Evolutionary conservation across 345 rosid genomes (phyloP).

Genomic region (Lepidium africanum): DNA sequence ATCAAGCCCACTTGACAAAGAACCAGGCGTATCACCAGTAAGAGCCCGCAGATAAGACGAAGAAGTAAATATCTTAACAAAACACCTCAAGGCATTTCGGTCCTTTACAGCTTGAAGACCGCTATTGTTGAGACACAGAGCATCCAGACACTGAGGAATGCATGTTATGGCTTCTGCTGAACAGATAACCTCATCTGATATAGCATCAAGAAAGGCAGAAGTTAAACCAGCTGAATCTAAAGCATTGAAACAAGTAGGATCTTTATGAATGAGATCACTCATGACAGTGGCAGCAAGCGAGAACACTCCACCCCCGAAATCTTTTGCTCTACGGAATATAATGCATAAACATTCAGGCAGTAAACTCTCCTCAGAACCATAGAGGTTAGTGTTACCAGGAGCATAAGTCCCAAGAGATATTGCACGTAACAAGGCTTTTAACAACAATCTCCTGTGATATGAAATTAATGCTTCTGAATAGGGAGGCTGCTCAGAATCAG

Average conservation of each 20-base stretch:
- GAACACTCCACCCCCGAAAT: conserved; percentile 96
- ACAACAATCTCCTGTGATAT: conserved; percentile 58
- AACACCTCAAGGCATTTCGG: conserved; percentile 77
- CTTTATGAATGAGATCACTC: conserved; percentile 98
- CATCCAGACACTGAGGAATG: conserved; percentile 97
- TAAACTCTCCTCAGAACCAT: conserved; percentile 83
- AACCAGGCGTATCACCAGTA: conserved; percentile 70
- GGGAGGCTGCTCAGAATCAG: conserved; percentile 48
- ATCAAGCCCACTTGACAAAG: conserved; percentile 85
- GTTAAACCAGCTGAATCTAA: conserved; percentile 89
- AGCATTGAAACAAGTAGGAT: conserved; percentile 80
- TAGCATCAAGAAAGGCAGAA: conserved; percentile 87
- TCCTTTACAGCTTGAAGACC: conserved; percentile 93
- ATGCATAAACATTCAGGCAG: conserved; percentile 77
- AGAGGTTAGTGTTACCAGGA: conserved; percentile 72
- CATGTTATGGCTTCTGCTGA: conserved; percentile 90
- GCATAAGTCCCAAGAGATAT: conserved; percentile 95
- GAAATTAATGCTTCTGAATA: conserved; percentile 86
- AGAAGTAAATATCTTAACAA: conserved; percentile 87
- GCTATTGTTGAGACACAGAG: conserved; percentile 76
- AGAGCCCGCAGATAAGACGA: conserved; percentile 71
- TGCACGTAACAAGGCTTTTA: conserved; percentile 85
- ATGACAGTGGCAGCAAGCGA: conserved; percentile 92
- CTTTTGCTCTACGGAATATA: conserved; percentile 78
- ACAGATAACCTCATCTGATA: conserved; percentile 76